phyloP scores from a whole-genome alignment of 1,284 basidiomycete genomes.

The Trametes hirsuta region DNA sequence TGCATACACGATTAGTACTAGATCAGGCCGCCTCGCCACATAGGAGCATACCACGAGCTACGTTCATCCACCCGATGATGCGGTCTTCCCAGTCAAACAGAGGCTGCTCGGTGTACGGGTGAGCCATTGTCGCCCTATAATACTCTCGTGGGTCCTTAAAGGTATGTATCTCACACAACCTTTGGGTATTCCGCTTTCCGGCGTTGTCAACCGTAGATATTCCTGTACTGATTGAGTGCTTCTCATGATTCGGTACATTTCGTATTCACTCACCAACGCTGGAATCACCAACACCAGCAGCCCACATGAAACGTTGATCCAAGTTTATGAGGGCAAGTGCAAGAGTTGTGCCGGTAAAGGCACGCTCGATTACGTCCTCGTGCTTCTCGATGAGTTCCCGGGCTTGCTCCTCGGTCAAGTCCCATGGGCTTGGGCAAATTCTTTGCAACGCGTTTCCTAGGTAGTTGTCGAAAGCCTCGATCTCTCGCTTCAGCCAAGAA shows the following conservation, averaged over 20 bases:
- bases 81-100: neutral
- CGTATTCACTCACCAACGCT: neutral
- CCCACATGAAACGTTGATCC: slow-evolving; percentile 5
- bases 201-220: neutral
- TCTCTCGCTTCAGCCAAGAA: neutral
- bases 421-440: neutral
- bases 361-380: neutral
- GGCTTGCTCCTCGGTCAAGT: neutral
- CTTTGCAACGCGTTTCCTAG: neutral
- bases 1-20: neutral
- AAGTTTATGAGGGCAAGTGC: slow-evolving; percentile 3
- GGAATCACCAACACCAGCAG: slow-evolving; percentile 6
- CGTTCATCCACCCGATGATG: neutral
- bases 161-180: neutral
- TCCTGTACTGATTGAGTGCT: neutral
- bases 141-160: slow-evolving; percentile 2
- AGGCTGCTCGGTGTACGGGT: neutral
- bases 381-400: neutral
- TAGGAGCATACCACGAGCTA: neutral
- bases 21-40: neutral
- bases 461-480: neutral
- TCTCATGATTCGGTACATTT: neutral
- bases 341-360: neutral
- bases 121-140: neutral
- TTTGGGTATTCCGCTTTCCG: neutral